Conservation (phyloP, 805 yeast species). For the Candida orba region DNA sequence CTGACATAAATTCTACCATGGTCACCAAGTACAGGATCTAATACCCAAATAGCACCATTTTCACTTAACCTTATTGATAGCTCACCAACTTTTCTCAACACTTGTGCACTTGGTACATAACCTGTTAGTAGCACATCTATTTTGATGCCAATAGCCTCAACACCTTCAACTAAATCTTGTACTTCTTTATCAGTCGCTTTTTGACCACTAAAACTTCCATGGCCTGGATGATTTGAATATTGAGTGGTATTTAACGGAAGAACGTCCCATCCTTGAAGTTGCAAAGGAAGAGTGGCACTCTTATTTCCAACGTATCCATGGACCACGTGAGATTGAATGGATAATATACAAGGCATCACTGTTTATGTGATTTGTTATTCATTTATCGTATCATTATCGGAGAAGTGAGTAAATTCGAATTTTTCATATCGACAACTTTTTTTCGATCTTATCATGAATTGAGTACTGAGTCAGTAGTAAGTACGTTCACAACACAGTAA, state of each 20-base stretch:
- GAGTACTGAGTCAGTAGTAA: no score
- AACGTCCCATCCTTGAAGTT: conserved; percentile 85
- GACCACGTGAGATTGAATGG: conserved; percentile 84
- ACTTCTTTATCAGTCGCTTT: conserved; percentile 41
- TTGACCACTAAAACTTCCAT: conserved; percentile 58
- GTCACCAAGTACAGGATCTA: conserved; percentile 94
- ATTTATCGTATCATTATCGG: background rate
- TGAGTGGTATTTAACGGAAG: conserved; percentile 85
- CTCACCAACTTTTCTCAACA: conserved; percentile 42
- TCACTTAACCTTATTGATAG: conserved; percentile 24
- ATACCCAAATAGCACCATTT: conserved; percentile 43
- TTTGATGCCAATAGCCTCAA: conserved; percentile 35
- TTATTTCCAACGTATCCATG: conserved; percentile 95
- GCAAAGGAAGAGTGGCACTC: conserved; percentile 87
- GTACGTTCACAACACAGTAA: background rate
- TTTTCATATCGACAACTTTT: background rate
- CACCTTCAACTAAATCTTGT: conserved; percentile 44
- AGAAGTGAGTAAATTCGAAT: background rate
- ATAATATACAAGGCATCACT: conserved; percentile 28
- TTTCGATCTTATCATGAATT: background rate
- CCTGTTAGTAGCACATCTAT: conserved; percentile 71
- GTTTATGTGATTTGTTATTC: background rate
- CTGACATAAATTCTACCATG: conserved; percentile 76
- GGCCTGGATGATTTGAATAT: conserved; percentile 90
- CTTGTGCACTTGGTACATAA: conserved; percentile 60